phyloP scores from a whole-genome alignment of 768 basidiomycete genomes.

The Lanmaoa pseudosensibilis region DNA sequence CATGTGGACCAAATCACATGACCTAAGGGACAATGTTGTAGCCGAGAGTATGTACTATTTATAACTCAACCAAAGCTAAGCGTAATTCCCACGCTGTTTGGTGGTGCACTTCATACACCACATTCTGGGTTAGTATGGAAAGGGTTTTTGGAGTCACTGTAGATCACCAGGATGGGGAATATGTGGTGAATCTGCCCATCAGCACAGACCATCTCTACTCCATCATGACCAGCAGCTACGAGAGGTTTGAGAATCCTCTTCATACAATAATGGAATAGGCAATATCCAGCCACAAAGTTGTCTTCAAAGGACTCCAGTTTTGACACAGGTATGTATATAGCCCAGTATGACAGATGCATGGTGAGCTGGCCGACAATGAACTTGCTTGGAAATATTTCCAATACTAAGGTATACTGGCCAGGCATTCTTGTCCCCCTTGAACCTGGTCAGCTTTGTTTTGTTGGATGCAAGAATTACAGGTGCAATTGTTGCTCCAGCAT shows the following conservation, averaged over 20 bases:
- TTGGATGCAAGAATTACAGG: background rate
- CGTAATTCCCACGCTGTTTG: too few relatives aligned
- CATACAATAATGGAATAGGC: background rate
- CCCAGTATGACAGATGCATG: background rate
- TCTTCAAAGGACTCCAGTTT: background rate
- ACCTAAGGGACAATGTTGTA: too few relatives aligned
- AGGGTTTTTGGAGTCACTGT: too few relatives aligned
- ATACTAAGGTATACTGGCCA: background rate
- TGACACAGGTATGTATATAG: background rate
- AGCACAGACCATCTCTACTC: background rate
- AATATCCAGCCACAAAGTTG: background rate
- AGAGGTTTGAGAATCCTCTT: background rate
- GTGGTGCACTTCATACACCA: too few relatives aligned
- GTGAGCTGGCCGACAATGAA: accelerated
- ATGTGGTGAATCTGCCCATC: background rate
- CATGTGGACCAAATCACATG: too few relatives aligned
- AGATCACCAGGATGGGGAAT: background rate
- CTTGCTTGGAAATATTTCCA: background rate
- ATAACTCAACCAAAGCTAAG: too few relatives aligned
- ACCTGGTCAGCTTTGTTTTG: background rate
- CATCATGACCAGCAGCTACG: accelerated
- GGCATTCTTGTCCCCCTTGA: background rate
- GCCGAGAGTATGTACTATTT: too few relatives aligned
- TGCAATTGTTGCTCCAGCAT: background rate
- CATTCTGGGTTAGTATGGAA: too few relatives aligned